Evolutionary conservation across 2,329 filamentous ascomycete species (phyloP).

Genomic region (Dothistroma septosporum): DNA sequence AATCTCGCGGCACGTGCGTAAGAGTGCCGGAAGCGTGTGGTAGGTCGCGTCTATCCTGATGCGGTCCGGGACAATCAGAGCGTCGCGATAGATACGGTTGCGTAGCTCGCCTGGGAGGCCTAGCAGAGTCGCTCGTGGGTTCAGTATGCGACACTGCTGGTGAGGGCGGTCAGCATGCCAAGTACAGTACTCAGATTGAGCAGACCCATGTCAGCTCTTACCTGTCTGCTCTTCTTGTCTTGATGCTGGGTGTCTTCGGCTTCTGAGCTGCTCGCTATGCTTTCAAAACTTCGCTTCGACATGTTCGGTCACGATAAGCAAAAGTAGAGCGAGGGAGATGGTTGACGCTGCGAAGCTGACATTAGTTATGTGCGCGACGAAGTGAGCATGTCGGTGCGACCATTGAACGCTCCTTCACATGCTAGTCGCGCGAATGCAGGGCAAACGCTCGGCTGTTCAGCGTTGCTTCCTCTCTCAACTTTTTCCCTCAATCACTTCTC

Average conservation of each 20-base stretch:
- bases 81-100: constrained; percentile 42
- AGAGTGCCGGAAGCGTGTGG: constrained; percentile 38
- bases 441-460: not conserved
- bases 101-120: constrained; percentile 41
- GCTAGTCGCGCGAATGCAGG: not conserved
- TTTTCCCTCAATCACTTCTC: not conserved
- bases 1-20: constrained; percentile 42
- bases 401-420: not conserved
- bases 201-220: not conserved
- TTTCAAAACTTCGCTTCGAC: not conserved
- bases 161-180: not conserved
- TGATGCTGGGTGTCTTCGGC: not conserved
- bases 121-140: constrained; percentile 21
- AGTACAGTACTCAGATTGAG: not conserved
- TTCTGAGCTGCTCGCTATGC: not conserved
- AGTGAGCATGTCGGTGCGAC: not conserved
- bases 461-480: not conserved
- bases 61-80: constrained; percentile 35
- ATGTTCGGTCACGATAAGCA: not conserved
- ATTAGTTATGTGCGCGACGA: not conserved
- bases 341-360: not conserved
- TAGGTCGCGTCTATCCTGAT: constrained; percentile 35
- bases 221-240: not conserved
- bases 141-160: not conserved
- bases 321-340: not conserved